Evolutionary conservation across 768 basidiomycete genomes (phyloP).

Genomic region (Panaeolus papilionaceus): DNA sequence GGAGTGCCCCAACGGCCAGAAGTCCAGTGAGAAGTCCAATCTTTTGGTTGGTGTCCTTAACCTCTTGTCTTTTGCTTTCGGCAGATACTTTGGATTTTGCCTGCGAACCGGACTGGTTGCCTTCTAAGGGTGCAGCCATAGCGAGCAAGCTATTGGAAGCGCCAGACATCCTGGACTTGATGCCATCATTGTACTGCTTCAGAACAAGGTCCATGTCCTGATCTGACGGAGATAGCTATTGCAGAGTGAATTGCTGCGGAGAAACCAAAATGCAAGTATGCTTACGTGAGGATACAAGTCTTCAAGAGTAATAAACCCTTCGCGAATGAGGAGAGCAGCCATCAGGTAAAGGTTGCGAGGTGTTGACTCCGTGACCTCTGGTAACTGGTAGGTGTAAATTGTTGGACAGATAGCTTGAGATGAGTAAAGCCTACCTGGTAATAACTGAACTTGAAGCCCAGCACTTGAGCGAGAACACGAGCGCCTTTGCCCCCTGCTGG

Average conservation of each 20-base stretch:
- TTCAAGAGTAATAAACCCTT: constrained; percentile 85
- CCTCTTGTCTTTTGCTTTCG: constrained; percentile 49
- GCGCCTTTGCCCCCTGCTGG: constrained; percentile 38
- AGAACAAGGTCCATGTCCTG: constrained; percentile 73
- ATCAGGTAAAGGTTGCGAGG: constrained; percentile 81
- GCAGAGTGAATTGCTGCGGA: background rate
- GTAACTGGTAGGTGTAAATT: constrained; percentile 44
- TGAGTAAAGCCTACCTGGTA: constrained; percentile 73
- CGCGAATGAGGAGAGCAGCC: constrained; percentile 87
- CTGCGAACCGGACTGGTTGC: constrained; percentile 44
- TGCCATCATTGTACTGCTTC: constrained; percentile 67
- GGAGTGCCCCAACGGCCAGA: constrained; percentile 85
- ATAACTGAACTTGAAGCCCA: constrained; percentile 96
- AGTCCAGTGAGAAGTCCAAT: constrained; percentile 78
- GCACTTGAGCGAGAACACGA: constrained; percentile 83
- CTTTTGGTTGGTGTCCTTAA: constrained; percentile 75
- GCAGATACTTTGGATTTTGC: constrained; percentile 46
- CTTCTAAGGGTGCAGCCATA: constrained; percentile 84
- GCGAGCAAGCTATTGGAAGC: constrained; percentile 81
- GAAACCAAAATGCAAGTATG: constrained; percentile 16
- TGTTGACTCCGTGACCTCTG: constrained; percentile 63
- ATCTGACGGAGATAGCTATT: constrained; percentile 61
- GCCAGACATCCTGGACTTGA: constrained; percentile 67
- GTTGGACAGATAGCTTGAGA: background rate
- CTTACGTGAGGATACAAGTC: constrained; percentile 94